A percentile compares a stretch with the other conserved stretches of the same genome.
phyloP scores from a whole-genome alignment of 2,329 filamentous ascomycete species.

The Aureobasidium sp. region DNA sequence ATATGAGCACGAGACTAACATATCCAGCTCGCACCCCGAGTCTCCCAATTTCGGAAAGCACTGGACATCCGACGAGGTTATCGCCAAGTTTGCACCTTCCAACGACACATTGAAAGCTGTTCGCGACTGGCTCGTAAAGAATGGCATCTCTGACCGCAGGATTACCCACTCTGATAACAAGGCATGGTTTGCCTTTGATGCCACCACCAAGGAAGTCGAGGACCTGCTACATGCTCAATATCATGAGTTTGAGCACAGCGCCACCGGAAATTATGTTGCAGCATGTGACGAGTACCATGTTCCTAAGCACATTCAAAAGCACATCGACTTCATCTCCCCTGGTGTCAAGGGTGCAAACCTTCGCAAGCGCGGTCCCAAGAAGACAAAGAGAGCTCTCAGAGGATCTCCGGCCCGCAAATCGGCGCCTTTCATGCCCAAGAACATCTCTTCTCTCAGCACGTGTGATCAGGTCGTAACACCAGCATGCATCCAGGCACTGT shows the following conservation, averaged over 20 bases:
- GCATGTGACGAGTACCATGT: slow-evolving; percentile 22
- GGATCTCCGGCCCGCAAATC: not conserved
- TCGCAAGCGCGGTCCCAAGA: slow-evolving; percentile 7
- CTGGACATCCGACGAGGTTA: slow-evolving; percentile 23
- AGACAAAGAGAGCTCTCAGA: slow-evolving; percentile 11
- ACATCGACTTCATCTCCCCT: slow-evolving; percentile 25
- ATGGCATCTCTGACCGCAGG: slow-evolving; percentile 16
- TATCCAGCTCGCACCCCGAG: slow-evolving; percentile 22
- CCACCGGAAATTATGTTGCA: slow-evolving; percentile 18
- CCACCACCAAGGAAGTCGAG: slow-evolving; percentile 23
- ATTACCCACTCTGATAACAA: slow-evolving; percentile 28
- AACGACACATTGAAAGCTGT: slow-evolving; percentile 21
- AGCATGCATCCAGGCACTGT: slow-evolving; percentile 21
- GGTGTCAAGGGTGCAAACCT: slow-evolving; percentile 22
- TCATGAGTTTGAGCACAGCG: slow-evolving; percentile 21
- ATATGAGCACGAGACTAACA: not conserved
- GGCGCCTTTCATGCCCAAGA: slow-evolving; percentile 14
- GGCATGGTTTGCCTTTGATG: slow-evolving; percentile 27
- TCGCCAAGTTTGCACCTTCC: slow-evolving; percentile 22
- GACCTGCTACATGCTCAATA: slow-evolving; percentile 22
- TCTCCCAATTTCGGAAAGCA: slow-evolving; percentile 30
- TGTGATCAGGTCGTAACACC: slow-evolving; percentile 21
- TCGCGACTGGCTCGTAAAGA: slow-evolving; percentile 21
- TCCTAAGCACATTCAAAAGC: slow-evolving; percentile 18
- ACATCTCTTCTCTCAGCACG: slow-evolving; percentile 15